These are phyloP conservation scores for Suhomyces atakaporum DNA, from an alignment of 1,139 yeast species.

Conservation along the genomic window DNA sequence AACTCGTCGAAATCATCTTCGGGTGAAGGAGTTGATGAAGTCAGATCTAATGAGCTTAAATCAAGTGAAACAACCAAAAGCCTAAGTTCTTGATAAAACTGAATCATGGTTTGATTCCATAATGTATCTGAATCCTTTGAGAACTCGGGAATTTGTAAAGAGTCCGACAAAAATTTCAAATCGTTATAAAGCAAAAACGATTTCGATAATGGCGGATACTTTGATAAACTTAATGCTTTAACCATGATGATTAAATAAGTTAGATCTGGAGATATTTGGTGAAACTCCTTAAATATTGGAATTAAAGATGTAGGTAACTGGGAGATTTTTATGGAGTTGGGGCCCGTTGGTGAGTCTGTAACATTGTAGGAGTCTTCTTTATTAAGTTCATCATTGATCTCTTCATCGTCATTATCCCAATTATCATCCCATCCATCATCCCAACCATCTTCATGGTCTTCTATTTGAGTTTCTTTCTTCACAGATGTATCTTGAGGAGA, in stretches of 20 bases:
- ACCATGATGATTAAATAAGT: constrained; percentile 26
- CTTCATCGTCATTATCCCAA: constrained; percentile 19
- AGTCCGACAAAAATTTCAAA: constrained; percentile 26
- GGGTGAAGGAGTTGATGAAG: constrained; percentile 7
- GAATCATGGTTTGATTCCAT: constrained; percentile 26
- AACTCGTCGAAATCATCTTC: constrained; percentile 17
- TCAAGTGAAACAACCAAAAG: constrained; percentile 21
- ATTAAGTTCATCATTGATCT: constrained; percentile 7
- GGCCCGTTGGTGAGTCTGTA: not conserved
- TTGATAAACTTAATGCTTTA: constrained; percentile 32
- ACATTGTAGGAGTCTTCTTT: not conserved
- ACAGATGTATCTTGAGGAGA: not conserved
- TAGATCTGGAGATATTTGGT: constrained; percentile 13
- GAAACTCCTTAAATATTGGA: constrained; percentile 26
- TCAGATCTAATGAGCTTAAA: constrained; percentile 10
- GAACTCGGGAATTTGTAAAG: constrained; percentile 19
- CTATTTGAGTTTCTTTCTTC: not conserved
- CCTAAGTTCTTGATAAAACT: constrained; percentile 25
- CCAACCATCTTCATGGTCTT: constrained; percentile 9
- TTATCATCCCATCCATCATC: constrained; percentile 23
- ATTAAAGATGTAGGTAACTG: constrained; percentile 24
- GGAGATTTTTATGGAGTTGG: constrained; percentile 17
- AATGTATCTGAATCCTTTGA: constrained; percentile 20
- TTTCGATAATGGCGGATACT: constrained; percentile 34
- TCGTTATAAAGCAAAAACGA: constrained; percentile 44